A percentile compares a stretch with the other conserved stretches of the same genome.
These are phyloP conservation scores for Candida peoriensis DNA, from an alignment of 805 yeast genomes.

Conservation along the genomic window DNA sequence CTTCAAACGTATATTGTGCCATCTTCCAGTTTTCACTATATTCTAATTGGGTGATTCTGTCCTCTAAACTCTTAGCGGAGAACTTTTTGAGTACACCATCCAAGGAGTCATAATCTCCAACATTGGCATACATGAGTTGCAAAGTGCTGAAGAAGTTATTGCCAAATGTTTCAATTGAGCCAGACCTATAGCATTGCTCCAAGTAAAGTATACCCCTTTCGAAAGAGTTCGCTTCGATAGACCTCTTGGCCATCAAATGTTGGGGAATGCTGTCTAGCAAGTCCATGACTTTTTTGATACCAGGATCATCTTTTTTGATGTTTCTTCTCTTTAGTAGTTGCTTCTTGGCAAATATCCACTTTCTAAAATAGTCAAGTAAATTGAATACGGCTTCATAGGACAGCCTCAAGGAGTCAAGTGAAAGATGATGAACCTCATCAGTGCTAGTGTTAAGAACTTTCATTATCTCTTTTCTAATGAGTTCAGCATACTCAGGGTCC, in stretches of 20 bases:
- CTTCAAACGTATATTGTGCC: conserved; percentile 81
- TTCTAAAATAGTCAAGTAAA: conserved; percentile 76
- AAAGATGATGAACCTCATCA: conserved; percentile 42
- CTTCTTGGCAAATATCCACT: conserved; percentile 46
- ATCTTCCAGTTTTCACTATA: conserved; percentile 83
- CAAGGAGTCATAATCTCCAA: conserved; percentile 85
- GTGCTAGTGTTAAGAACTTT: conserved; percentile 48
- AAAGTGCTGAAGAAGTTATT: conserved; percentile 42
- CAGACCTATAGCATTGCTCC: conserved; percentile 63
- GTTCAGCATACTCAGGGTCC: conserved; percentile 31
- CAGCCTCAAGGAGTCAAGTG: conserved; percentile 53
- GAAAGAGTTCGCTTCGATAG: conserved; percentile 78
- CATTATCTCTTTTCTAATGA: conserved; percentile 55
- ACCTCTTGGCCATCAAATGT: conserved; percentile 65
- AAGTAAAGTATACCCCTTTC: conserved; percentile 83
- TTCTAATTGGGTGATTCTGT: conserved; percentile 74
- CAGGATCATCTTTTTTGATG: conserved; percentile 24
- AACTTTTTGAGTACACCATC: conserved; percentile 79
- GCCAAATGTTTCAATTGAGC: conserved; percentile 27
- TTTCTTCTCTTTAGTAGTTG: conserved; percentile 17
- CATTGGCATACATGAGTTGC: conserved; percentile 78
- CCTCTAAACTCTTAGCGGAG: conserved; percentile 64
- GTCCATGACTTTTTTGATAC: conserved; percentile 33
- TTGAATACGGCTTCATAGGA: conserved; percentile 73
- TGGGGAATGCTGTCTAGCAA: conserved; percentile 59